Evolutionary conservation across 352 stramenopile genomes (phyloP).

Genomic region (Phytophthora megakarya): DNA sequence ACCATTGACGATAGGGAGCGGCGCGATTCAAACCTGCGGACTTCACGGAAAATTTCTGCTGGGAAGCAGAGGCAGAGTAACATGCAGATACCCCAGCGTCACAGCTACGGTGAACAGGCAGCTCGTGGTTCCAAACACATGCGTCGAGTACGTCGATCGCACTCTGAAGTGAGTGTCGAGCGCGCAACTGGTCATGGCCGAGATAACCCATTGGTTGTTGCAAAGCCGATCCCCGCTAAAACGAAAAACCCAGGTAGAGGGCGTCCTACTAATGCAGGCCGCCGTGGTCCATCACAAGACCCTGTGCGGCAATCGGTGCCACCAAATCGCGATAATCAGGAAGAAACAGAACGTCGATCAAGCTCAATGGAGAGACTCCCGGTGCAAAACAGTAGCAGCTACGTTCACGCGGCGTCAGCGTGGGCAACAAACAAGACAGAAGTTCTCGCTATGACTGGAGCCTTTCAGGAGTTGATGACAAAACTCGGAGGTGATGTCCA

Average conservation of each 20-base stretch:
- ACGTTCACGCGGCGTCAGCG: slow-evolving; percentile 70
- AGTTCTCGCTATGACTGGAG: slow-evolving; percentile 70
- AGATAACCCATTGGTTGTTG: slow-evolving; percentile 16
- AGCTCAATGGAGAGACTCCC: slow-evolving; percentile 58
- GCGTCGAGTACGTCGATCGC: slow-evolving; percentile 45
- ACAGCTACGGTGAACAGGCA: slow-evolving; percentile 40
- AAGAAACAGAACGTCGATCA: slow-evolving; percentile 50
- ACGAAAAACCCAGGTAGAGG: slow-evolving; percentile 29
- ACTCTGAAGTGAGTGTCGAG: slow-evolving; percentile 56
- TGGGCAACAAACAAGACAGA: slow-evolving; percentile 80
- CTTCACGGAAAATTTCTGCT: slow-evolving; percentile 39
- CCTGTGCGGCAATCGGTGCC: slow-evolving; percentile 30
- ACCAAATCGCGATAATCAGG: slow-evolving; percentile 34
- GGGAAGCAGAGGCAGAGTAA: slow-evolving; percentile 42
- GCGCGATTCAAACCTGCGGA: slow-evolving; percentile 43
- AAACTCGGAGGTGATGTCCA: slow-evolving; percentile 81
- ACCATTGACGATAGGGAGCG: slow-evolving; percentile 42
- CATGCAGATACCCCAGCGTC: slow-evolving; percentile 35
- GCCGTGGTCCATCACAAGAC: slow-evolving; percentile 29
- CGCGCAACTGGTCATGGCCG: slow-evolving; percentile 22
- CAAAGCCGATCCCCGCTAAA: slow-evolving; percentile 21
- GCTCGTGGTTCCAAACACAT: slow-evolving; percentile 44
- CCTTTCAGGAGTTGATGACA: slow-evolving; percentile 80
- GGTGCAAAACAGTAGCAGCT: slow-evolving; percentile 58
- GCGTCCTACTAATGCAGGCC: slow-evolving; percentile 18